Evolutionary conservation across 1,284 basidiomycete species (phyloP).

Genomic region (Neonothopanus nambi): DNA sequence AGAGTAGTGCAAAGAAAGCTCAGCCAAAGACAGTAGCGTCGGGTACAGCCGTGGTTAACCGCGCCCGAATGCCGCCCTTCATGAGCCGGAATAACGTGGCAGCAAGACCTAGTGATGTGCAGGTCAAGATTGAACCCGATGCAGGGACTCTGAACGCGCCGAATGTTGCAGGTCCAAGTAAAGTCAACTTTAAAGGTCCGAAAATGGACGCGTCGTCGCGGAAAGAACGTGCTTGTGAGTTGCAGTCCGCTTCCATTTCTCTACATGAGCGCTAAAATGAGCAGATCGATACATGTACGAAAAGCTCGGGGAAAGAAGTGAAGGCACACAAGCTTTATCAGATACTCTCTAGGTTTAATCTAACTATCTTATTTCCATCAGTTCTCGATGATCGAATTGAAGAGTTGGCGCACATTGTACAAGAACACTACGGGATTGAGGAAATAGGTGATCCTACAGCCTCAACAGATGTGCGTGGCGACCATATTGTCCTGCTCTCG

Average conservation of each 20-base stretch:
- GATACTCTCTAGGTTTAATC: not conserved
- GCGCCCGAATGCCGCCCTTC: constrained; percentile 30
- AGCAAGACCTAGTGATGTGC: constrained; percentile 13
- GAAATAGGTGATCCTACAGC: constrained; percentile 79
- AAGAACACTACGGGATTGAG: constrained; percentile 66
- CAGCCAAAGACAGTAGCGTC: constrained; percentile 25
- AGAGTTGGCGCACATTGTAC: constrained; percentile 74
- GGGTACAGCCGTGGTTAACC: constrained; percentile 33
- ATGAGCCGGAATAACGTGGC: constrained; percentile 22
- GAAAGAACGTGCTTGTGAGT: constrained; percentile 58
- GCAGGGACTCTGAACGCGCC: constrained; percentile 3
- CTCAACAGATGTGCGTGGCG: constrained; percentile 65
- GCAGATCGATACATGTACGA: constrained; percentile 93
- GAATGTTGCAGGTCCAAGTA: constrained; percentile 37
- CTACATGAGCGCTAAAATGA: not conserved
- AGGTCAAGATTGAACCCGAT: constrained; percentile 37
- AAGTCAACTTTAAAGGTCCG: constrained; percentile 48
- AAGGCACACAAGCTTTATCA: constrained; percentile 49
- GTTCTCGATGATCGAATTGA: constrained; percentile 86
- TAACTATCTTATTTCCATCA: constrained; percentile 26
- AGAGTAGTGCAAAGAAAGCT: constrained; percentile 31
- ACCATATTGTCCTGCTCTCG: constrained; percentile 11
- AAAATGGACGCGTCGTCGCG: constrained; percentile 40
- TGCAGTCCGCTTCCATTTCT: not conserved
- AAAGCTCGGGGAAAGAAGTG: constrained; percentile 81